phyloP scores from a whole-genome alignment of 106 monocot species.

The Amphibolis antarctica region DNA sequence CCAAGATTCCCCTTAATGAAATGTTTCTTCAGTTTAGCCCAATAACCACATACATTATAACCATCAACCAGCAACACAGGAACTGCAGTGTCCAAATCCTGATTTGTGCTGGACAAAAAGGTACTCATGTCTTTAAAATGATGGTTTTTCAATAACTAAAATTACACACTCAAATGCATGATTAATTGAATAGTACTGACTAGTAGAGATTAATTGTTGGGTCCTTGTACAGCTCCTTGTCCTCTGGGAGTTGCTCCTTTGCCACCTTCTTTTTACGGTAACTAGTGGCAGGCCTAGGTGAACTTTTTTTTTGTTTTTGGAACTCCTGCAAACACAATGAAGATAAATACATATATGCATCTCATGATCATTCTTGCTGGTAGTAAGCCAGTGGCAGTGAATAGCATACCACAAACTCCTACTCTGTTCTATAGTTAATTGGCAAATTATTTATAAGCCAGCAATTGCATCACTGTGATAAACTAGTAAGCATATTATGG shows the following conservation, averaged over 20 bases:
- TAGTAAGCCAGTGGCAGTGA: not conserved
- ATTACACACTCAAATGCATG: constrained; percentile 4
- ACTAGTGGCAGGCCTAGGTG: constrained; percentile 59
- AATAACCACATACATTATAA: constrained; percentile 95
- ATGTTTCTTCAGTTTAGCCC: constrained; percentile 88
- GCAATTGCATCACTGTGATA: too few species aligned
- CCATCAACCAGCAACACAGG: constrained; percentile 94
- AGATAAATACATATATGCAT: not conserved
- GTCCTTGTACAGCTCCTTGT: constrained; percentile 52
- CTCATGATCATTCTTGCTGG: not conserved
- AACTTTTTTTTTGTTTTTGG: constrained; percentile 41
- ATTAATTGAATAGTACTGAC: constrained; percentile 30
- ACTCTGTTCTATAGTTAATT: too few species aligned
- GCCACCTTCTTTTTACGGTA: constrained; percentile 87
- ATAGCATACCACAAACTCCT: not conserved
- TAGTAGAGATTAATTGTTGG: constrained; percentile 58
- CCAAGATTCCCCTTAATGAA: constrained; percentile 78
- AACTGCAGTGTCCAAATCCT: constrained; percentile 58
- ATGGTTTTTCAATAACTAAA: constrained; percentile 4
- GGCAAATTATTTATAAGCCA: too few species aligned
- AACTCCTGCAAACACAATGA: constrained; percentile 39
- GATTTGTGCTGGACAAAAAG: constrained; percentile 58
- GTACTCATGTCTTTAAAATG: constrained; percentile 7
- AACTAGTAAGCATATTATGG: too few species aligned
- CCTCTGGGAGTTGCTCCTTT: constrained; percentile 69